Conservation (phyloP, 345 rosid genomes). For the Rhodamnia argentea region DNA sequence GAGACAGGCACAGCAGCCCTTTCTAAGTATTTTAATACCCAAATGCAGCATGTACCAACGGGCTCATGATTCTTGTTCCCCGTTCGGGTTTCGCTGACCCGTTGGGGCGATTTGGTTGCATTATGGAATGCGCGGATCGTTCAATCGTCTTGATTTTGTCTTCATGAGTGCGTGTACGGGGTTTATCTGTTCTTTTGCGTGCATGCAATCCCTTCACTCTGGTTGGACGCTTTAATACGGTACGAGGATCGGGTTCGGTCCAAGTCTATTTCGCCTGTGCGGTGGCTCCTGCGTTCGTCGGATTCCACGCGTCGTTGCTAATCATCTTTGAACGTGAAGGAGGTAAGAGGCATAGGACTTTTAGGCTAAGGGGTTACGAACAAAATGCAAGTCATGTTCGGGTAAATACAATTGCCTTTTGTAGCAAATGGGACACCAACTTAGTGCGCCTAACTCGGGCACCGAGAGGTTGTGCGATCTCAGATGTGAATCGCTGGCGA, state of each 20-base stretch:
- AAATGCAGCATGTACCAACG: neutral
- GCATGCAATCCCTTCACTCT: rapidly evolving
- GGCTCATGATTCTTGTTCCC: neutral
- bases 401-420: neutral
- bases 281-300: rapidly evolving
- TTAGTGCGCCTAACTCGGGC: neutral
- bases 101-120: neutral
- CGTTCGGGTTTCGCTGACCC: neutral
- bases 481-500: rapidly evolving
- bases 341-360: neutral
- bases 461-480: neutral
- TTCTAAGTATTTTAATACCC: neutral
- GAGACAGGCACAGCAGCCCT: neutral
- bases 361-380: neutral
- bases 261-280: neutral
- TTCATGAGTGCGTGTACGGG: rapidly evolving
- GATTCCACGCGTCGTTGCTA: rapidly evolving
- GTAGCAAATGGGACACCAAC: neutral
- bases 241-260: rapidly evolving
- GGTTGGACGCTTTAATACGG: rapidly evolving
- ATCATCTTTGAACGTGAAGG: neutral
- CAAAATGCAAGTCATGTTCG: neutral
- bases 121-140: neutral
- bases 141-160: neutral
- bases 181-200: neutral